Evolutionary conservation across 805 yeast genomes (phyloP), one percentile per base, ranked within the genome.

Genomic region (Candida khao-thaluensis): DNA sequence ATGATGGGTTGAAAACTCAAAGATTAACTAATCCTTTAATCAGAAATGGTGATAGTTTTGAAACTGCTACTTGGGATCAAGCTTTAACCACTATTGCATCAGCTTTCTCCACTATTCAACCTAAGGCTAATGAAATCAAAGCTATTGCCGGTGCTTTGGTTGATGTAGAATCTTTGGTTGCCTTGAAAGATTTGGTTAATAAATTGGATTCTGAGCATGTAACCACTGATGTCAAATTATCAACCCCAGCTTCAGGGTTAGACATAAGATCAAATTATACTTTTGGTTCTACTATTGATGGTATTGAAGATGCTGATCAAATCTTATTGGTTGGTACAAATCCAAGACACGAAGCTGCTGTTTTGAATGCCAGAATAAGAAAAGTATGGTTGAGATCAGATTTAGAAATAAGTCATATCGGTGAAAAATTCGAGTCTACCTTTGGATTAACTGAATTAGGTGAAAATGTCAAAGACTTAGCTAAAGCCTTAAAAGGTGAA

Each of bases 321-420:
- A 81, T 86, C 45, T 71, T 86, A 54, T 72, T 86, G 44, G 77
- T 86, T 42, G 95, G 95, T 46, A 80, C 95, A 32, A 86, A 86
- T 70, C 95, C 95, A 43, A 77, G 95, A 58, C 88, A 76, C 57
- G 95, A 86, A 69, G 95, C 95, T 43, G 88, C 95, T 30, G 95
- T 87, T 12, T 72, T 86, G 53, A 86, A 86, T 62, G 78, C 91
- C 29, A 77, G 95, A 64, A 81, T 86, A 52, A 79, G 95, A 72
- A 82, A 80, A 60, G 80, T 75, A 44, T 86, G 91, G 93, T 70
- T 86, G 56, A 70, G 81, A 51, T 74, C 80, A 26, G 66, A 72
- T 50, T 73, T 85, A 54, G 84, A 85, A 51, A 67, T 87, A 46
- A 81, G 81, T 47, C 79, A 79, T 29, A 76, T 86, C 48, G 95